Base-by-base conservation (phyloP, 2,329 filamentous ascomycete species). In the Phoma sp. region DNA sequence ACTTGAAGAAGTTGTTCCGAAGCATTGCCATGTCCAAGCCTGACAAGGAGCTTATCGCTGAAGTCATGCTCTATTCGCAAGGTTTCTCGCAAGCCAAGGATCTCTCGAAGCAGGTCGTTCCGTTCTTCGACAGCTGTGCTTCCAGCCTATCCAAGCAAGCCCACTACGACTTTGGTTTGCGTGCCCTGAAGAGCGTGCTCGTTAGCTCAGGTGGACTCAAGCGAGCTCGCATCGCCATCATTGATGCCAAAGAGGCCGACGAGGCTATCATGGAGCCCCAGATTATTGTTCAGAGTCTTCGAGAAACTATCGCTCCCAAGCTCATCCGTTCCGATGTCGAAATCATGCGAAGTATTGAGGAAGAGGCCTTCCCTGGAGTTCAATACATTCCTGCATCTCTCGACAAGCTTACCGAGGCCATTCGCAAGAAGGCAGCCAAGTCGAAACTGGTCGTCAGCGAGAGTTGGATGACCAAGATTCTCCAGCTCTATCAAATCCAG, bases 11-110 rank as follows among this genome's bases (percentile, higher is more conserved):
- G 78, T 82, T 99, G 33, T 99, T 99, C 86, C 89, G 96, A 73
- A 99, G 95, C 70, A 93, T 99, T 45, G 95, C 95, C 59, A 99
- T 99, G 95, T 99, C 95, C 10, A 99, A 98, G 78, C 95, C 95
- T 1, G 96, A 99, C 81, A 99, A 99, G 77, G 96, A 99, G 76
- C 89, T 99, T 53, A 99, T 99, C 77, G 92, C 95, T 29, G 95
- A 99, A 80, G 95, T 99, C 68, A 99, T 99, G 96, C 86, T 99
- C 29, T 99, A 97, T 83, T 99, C 96, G 1, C 95, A 99, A 76
- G 95, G 95, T 71, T 99, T 99, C 82, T 96, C 91, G 68, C 92
- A 96, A 75, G 95, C 95, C 29, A 99, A 98, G 78, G 82, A 88
- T 55, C 82, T 99, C 5, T 96, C 95, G 1, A 95, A 93, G 72